Evolutionary conservation across 2,329 filamentous ascomycete species (phyloP), one percentile per base, ranked within the genome.

Genomic region (Tolypocladium guangdongense): DNA sequence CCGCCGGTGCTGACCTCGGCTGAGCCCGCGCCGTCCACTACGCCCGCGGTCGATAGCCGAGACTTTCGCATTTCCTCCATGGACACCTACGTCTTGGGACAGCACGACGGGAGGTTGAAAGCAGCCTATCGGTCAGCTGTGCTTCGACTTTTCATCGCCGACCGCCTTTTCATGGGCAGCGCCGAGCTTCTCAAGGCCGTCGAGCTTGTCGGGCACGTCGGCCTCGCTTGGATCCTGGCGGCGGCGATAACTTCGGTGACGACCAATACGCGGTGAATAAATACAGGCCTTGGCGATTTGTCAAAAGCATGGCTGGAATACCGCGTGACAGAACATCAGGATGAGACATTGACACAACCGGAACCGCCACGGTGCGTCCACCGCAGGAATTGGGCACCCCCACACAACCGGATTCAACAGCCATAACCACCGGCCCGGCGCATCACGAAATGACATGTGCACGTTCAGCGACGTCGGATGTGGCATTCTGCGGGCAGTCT

Each of bases 61-160:
- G 66, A 63, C 10, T 77, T 78, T 60, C 71, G 74, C 36, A 72
- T 75, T 16, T 78, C 76, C 1, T 68, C 72, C 24, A 76, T 80
- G 74, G 77, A 81, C 56, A 74, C 68, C 14, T 78, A 71, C 55
- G 68, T 78, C 5, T 60, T 78, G 10, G 55, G 49, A n/a, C 59
- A 65, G 39, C 64, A 64, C 24, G 61, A 70, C 30, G 37, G 50
- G 8, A 27, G 51, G 33, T 55, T 62, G 32, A 66, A 64, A 59
- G 58, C 37, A 24, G 33, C 52, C 2, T 80, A 80, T 55, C 59
- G 67, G 35, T 56, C 61, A 3, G 59, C 69, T 2, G 66, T 78
- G 10, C 51, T 73, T 50, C 68, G 64, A 50, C 57, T 77, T 18
- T 74, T 80, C 43, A 49, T 78, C 16, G 73, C 76, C 6, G 70